A percentile compares a stretch with the other conserved stretches of the same genome.
phyloP scores from a whole-genome alignment of 192 early-diverging fungal species.

The Linderina pennispora region DNA sequence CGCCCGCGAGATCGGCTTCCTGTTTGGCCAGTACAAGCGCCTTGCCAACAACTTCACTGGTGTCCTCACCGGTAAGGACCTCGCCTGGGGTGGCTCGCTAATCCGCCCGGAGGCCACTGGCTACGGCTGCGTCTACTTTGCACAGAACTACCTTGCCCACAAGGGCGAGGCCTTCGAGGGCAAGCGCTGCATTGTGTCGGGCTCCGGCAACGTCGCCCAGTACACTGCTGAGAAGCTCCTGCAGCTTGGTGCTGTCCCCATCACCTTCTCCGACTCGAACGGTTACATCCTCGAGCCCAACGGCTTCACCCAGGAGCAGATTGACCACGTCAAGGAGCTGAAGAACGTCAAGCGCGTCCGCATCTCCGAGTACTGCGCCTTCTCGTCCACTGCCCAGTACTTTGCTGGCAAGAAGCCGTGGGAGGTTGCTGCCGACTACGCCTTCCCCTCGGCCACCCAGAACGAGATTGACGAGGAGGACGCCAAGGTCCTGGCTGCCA shows the following conservation, averaged over 20 bases:
- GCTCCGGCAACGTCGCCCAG: slow-evolving; percentile 52
- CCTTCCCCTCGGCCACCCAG: slow-evolving; percentile 53
- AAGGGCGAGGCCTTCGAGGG: slow-evolving; percentile 46
- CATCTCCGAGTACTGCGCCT: slow-evolving; percentile 46
- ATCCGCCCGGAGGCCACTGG: slow-evolving; percentile 53
- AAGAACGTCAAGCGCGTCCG: slow-evolving; percentile 50
- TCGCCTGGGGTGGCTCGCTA: slow-evolving; percentile 49
- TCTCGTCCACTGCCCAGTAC: slow-evolving; percentile 46
- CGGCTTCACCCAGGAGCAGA: slow-evolving; percentile 48
- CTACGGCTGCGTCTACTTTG: slow-evolving; percentile 53
- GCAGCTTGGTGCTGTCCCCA: slow-evolving; percentile 47
- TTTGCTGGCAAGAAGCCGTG: slow-evolving; percentile 50
- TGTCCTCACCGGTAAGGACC: slow-evolving; percentile 50
- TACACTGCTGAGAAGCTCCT: slow-evolving; percentile 52
- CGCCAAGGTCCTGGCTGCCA: slow-evolving; percentile 46
- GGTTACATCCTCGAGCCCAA: slow-evolving; percentile 47
- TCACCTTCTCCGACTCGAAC: slow-evolving; percentile 52
- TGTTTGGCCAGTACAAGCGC: slow-evolving; percentile 54
- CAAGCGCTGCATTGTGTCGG: slow-evolving; percentile 49
- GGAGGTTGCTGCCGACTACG: slow-evolving; percentile 47
- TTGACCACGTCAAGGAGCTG: slow-evolving; percentile 48
- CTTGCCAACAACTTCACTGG: slow-evolving; percentile 48
- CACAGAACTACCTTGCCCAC: slow-evolving; percentile 46
- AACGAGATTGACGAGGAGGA: slow-evolving; percentile 53
- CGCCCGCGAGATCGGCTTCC: slow-evolving; percentile 48